phyloP scores from a whole-genome alignment of 176 grass and related monocot genomes.

The Carex parvula region DNA sequence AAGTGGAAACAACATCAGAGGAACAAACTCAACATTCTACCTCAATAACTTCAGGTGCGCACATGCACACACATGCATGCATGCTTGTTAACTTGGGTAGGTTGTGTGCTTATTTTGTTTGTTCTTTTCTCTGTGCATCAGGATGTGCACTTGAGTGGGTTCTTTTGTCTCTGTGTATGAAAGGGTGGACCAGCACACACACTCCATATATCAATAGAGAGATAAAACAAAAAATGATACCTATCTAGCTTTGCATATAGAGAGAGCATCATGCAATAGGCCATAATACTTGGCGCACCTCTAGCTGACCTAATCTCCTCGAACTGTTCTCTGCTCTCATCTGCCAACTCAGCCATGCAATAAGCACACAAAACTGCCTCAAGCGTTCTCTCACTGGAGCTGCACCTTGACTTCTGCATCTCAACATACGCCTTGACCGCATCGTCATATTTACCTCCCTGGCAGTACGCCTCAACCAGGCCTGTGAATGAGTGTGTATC shows the following conservation, averaged over 20 bases:
- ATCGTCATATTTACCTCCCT: conserved; percentile 62
- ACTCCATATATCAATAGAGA: neutral
- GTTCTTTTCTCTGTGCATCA: neutral
- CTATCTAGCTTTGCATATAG: conserved; percentile 86
- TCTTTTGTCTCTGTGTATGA: neutral
- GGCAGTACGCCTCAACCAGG: conserved; percentile 63
- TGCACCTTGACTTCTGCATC: conserved; percentile 89
- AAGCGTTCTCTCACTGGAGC: conserved; percentile 69
- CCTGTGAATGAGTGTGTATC: conserved; percentile 71
- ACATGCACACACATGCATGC: neutral
- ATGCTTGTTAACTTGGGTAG: neutral
- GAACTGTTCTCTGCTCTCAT: conserved; percentile 95
- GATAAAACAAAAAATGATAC: conserved; percentile 35
- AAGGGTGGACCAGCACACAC: no score
- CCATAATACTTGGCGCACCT: conserved; percentile 52
- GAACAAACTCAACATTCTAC: neutral
- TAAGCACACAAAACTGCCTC: conserved; percentile 82
- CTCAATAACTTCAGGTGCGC: neutral
- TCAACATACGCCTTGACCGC: conserved; percentile 80
- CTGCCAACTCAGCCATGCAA: conserved; percentile 74
- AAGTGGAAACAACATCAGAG: neutral
- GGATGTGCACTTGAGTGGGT: neutral
- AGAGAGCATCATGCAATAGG: conserved; percentile 88
- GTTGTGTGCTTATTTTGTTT: conserved; percentile 1
- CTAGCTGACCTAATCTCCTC: conserved; percentile 59